Evolutionary conservation across 495 filamentous ascomycete species (phyloP), one percentile per base, ranked within the genome.

Genomic region (Aspergillus conjunctus): DNA sequence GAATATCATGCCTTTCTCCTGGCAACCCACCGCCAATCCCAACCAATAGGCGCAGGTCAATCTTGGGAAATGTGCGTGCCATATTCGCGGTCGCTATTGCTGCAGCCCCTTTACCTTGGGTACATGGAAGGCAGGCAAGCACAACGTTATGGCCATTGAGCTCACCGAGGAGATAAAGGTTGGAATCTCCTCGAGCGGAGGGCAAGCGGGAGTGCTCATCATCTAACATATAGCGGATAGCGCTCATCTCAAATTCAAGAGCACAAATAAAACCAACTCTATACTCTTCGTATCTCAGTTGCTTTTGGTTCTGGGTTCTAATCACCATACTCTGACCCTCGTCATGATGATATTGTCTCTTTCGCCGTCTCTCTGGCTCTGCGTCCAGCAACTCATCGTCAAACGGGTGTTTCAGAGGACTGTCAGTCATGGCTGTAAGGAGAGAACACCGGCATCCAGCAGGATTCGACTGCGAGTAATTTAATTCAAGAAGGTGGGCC

Each of bases 11-110:
- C 21, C 58, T 56, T 17, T 56, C 39, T 32, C 66, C 65, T 10
- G 70, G 68, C 7, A 62, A 62, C 11, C 68, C 70, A 9, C 60
- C 68, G 10, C 63, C 70, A 44, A 71, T 62, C 14, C 68, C 70
- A 26, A 73, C 66, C 51, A 73, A 44, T 14, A 73, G 45, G 15
- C 58, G 60, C 22, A 68, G 55, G 26, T 55, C 58, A 20, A 68
- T 46, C 7, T 52, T 52, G 8, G 58, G 66, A 41, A 67, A 64
- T 3, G 45, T 59, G 32, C 39, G 32, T 15, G 48, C 31, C 74
- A 81, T 69, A 21, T 75, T 56, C 20, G 56, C 66, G 14, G 75
- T 68, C 21, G 71, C 68, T 10, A 54, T 69, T 26, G 73, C 67
- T 30, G 64, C 56, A 6, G 60, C 34, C 7, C 18, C 22, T 56